Conservation (phyloP, 2,329 filamentous ascomycete genomes). For the Anthostomella pinea region DNA sequence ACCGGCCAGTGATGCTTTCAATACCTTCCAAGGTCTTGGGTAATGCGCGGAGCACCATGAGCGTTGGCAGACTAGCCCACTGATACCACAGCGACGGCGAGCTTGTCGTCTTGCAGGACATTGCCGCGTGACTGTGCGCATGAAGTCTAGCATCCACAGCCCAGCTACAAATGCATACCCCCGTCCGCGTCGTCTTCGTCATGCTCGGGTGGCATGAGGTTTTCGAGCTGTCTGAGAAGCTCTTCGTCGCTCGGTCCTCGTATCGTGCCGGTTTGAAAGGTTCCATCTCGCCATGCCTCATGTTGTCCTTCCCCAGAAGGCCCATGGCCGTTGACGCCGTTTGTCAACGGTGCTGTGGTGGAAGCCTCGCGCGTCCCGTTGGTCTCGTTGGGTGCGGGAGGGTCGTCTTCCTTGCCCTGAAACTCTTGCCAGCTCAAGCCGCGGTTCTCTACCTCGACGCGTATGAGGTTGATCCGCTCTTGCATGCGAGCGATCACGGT, state of each 20-base stretch:
- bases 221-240: constrained; percentile 53
- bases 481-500: constrained; percentile 65
- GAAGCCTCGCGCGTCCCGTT: constrained; percentile 4
- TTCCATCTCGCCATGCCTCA: constrained; percentile 60
- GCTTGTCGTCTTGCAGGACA: no score
- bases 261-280: constrained; percentile 59
- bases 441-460: constrained; percentile 59
- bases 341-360: constrained; percentile 10
- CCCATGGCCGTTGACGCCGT: constrained; percentile 27
- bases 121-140: no score
- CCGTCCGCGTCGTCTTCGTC: constrained; percentile 49
- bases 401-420: constrained; percentile 43
- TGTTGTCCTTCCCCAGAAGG: constrained; percentile 22
- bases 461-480: constrained; percentile 62
- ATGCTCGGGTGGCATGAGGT: constrained; percentile 47
- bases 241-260: constrained; percentile 57
- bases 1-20: no score
- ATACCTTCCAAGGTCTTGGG: no score
- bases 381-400: neutral
- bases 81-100: no score
- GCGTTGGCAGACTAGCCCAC: no score
- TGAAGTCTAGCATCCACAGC: no score
- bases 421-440: constrained; percentile 59
- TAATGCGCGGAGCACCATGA: no score
- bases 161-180: constrained; percentile 64